phyloP scores from a whole-genome alignment of 768 basidiomycete genomes.

The Xanthoconium purpureum region DNA sequence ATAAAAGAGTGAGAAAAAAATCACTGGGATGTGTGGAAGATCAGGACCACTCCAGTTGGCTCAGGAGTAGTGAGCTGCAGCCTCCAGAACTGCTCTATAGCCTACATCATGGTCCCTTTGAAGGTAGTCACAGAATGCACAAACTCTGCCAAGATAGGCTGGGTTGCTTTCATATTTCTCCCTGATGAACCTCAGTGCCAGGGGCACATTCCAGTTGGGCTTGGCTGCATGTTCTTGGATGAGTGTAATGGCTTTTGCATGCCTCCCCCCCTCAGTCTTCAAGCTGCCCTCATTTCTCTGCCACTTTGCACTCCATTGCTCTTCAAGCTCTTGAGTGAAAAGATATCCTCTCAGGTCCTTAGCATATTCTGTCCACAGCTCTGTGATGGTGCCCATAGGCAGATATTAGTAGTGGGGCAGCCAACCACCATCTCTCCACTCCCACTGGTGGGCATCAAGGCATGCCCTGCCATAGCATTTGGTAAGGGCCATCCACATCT shows the following conservation, averaged over 20 bases:
- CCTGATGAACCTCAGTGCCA: not conserved
- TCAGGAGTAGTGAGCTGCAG: no score
- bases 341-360: conserved; percentile 28
- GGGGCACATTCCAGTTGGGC: conserved; percentile 2
- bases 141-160: no score
- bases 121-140: no score
- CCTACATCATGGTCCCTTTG: no score
- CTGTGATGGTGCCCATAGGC: conserved; percentile 10
- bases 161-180: conserved; percentile 1
- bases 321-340: conserved; percentile 7
- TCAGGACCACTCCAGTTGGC: no score
- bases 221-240: not conserved
- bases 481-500: not conserved
- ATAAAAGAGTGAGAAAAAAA: no score
- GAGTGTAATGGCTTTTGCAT: not conserved
- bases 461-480: not conserved
- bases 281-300: not conserved
- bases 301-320: conserved; percentile 1
- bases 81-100: no score
- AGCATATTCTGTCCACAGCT: conserved; percentile 31
- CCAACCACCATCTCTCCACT: conserved; percentile 21
- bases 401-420: conserved; percentile 24
- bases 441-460: conserved; percentile 27
- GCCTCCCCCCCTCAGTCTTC: not conserved
- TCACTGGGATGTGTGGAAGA: no score